These are phyloP conservation scores for Botrytis fabae DNA, from an alignment of 2,329 filamentous ascomycete species.

Conservation along the genomic window DNA sequence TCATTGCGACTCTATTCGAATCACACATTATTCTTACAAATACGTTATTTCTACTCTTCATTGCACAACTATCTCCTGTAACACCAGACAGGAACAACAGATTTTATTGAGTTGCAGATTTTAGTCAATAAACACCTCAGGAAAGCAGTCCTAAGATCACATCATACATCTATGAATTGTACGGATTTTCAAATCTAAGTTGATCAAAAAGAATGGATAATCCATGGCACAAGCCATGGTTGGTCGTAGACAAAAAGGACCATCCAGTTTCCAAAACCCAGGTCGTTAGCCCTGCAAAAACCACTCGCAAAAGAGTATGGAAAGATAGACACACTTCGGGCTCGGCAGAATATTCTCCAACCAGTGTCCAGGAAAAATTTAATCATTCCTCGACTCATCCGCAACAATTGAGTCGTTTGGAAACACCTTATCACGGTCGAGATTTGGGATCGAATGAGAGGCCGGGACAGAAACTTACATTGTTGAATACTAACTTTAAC, in stretches of 20 bases:
- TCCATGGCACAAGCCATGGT: background rate
- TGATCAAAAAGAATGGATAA: background rate
- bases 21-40: too few species aligned
- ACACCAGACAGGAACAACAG: background rate
- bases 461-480: background rate
- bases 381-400: background rate
- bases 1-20: background rate
- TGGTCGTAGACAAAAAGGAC: background rate
- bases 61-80: background rate
- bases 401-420: background rate
- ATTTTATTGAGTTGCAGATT: background rate
- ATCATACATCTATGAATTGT: background rate
- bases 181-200: background rate
- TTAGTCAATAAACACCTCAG: background rate
- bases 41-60: background rate
- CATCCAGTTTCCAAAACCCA: background rate
- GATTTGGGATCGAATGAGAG: background rate
- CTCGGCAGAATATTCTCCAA: background rate
- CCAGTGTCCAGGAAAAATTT: background rate
- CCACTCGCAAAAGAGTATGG: background rate
- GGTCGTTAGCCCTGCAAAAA: background rate
- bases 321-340: background rate
- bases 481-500: slow-evolving; percentile 3
- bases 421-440: background rate
- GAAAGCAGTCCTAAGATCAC: background rate